phyloP scores from a whole-genome alignment of 78 protist species.

The Guillardia theta region DNA sequence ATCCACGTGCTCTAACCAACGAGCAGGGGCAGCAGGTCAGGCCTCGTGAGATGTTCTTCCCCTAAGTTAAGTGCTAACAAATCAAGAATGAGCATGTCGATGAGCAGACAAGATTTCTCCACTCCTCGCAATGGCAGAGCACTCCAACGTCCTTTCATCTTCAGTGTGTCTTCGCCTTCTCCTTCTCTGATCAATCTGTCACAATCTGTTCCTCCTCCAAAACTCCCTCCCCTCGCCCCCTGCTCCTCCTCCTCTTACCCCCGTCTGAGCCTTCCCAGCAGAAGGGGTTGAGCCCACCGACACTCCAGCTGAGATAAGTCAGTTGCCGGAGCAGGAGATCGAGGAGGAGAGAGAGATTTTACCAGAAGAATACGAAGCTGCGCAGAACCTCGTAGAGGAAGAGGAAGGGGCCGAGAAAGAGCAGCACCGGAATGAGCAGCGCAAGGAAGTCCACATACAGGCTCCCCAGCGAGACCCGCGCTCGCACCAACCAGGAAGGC shows the following conservation, averaged over 20 bases:
- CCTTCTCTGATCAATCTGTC: not conserved
- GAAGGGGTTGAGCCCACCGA: not conserved
- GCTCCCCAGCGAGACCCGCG: not conserved
- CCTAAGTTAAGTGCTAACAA: no score
- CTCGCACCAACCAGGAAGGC: not conserved
- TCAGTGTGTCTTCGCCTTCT: no score
- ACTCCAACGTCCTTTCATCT: no score
- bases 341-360: no score
- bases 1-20: not conserved
- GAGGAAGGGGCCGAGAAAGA: not conserved
- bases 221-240: not conserved
- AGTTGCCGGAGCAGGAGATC: no score
- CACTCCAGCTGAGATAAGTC: not conserved
- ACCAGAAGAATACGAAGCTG: not conserved
- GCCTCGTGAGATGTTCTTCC: no score
- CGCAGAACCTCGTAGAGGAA: not conserved
- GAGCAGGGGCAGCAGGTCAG: no score
- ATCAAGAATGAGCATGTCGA: no score
- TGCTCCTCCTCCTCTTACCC: not conserved
- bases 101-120: no score
- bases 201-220: not conserved
- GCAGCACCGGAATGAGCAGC: not conserved
- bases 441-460: not conserved
- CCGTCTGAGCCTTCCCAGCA: not conserved
- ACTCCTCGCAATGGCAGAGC: no score